Base-by-base conservation (phyloP, 345 rosid genomes). In the Gynandropsis gynandra region DNA sequence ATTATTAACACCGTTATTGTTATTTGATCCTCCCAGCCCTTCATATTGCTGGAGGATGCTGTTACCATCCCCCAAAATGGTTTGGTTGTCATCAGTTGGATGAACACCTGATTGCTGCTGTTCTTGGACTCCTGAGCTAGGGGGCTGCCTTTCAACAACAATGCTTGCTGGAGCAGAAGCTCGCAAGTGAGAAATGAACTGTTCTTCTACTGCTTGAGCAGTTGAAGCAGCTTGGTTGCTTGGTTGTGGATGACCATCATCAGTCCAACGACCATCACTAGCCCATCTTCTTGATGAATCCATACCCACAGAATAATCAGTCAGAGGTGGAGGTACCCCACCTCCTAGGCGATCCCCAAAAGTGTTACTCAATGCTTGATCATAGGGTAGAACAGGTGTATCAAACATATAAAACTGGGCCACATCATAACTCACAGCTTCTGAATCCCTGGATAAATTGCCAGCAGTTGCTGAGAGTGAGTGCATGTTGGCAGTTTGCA, bases 211-310 rank as follows among this genome's bases (percentile, higher is more conserved):
- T 50, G 87, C 82, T 59, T 90, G 89, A 33, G 96, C 93, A 67
- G 87, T 79, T 24, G 82, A 78, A 58, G 92, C 73, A 70, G 89
- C 80, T 59, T 79, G 96, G 48, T 76, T 64, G 65, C 79, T 76
- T 64, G 82, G 79, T 63, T 84, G 98, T n/a, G 95, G 95, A 70
- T 79, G 95, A 67, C 98, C 96, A 62, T 82, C 87, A 76, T 90
- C 95, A 63, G 93, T 82, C 96, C 96, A 90, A 56, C 95, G 78
- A 50, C 89, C 82, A 68, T 84, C 85, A 63, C 87, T 80, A 47
- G 76, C 75, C 64, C 90, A 89, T 70, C 98, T 79, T 64, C 92
- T 76, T 68, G 80, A 62, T 7, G 89, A 82, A 56, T 87, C 87
- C 79, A 86, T 71, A 47, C 87, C 81, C 56, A 69, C 69, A 43